Evolutionary conservation across 345 rosid species (phyloP), one percentile per base, ranked within the genome.

Genomic region (Salix suchowensis): DNA sequence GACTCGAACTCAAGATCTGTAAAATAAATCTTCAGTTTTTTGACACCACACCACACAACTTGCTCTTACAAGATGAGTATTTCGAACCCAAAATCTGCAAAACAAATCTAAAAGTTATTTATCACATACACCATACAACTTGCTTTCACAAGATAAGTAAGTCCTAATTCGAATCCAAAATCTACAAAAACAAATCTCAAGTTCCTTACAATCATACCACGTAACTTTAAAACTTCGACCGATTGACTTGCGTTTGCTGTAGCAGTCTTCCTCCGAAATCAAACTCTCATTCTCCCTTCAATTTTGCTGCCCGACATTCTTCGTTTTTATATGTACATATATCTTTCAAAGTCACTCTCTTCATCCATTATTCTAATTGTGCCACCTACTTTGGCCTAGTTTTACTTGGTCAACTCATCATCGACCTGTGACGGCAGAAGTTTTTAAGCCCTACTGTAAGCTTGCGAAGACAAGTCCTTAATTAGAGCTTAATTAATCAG

Each of bases 181-280:
- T 30, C 4, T 30, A 0, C 32, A 30, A 30, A 30, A 30, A 30
- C 4, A 30, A 30, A 30, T 30, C 0, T 30, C 4, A 3, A 30
- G 4, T 30, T 30, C 3, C 3, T 3, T 30, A 30, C 4, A 4
- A 30, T 4, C 4, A 30, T 0, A 30, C 32, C 0, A 30, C 32
- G 4, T 4, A 30, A 30, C 6, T 34, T 34, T 4, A 68, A 71
- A 67, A 44, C 66, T 44, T 60, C 6, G 72, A 74, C 61, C 5
- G 1, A 2, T 26, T 61, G 84, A 76, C 82, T 15, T 7, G 8
- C 39, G 62, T 67, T 69, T 14, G 78, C 15, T 76, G 60, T 58
- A 52, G 66, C 71, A 34, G 36, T 34, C 36, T 46, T 1, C 52
- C 30, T 65, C 52, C n/a, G 30, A 60, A 71, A 15, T 72, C 84